Base-by-base conservation (phyloP, 257 asterid species). In the Oldenlandia corymbosa region DNA sequence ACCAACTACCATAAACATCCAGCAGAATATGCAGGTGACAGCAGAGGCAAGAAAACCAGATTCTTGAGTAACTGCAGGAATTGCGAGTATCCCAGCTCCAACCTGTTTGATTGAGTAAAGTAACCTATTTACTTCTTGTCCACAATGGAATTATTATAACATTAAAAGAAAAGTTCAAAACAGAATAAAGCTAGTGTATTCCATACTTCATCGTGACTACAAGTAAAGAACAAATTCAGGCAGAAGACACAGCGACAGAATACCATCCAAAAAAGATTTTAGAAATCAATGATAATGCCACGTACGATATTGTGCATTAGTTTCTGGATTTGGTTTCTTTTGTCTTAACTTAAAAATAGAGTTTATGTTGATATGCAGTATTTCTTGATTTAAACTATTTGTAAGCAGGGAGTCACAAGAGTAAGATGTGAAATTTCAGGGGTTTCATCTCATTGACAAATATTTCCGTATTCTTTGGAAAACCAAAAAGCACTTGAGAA, bases 31-130 rank as follows among this genome's bases (percentile, higher is more conserved):
- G 84, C 97, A 88, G 62, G 60, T 78, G 32, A 80, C 71, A 18
- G 95, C 84, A 54, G 97, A 87, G 71, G 96, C 88, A 60, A 88
- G 73, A 75, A 91, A 91, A 65, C 97, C 97, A 76, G 97, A 52
- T 74, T 91, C 96, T 81, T 83, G 95, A 20, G 97, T 91, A 68
- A 91, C 96, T 42, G 97, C 91, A 58, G 97, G 97, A 79, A 91
- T 85, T 34, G 97, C 97, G 60, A 91, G 96, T 70, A 91, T 88
- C 50, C 97, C 96, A 30, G 95, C 97, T 43, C 97, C 97, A 58
- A 91, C 72, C 96, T 91, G 68, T 77, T 66, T 43, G 53, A 52
- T 12, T 65, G 30, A 28, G 46, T 62, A 17, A 46, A 20, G 16
- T 8, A 45, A 26, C 20, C 24, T 37, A 14, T 14, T 47, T 34